These are phyloP conservation scores for Penicillium psychrofluorescens DNA, from an alignment of 495 filamentous ascomycete genomes.

Conservation along the genomic window DNA sequence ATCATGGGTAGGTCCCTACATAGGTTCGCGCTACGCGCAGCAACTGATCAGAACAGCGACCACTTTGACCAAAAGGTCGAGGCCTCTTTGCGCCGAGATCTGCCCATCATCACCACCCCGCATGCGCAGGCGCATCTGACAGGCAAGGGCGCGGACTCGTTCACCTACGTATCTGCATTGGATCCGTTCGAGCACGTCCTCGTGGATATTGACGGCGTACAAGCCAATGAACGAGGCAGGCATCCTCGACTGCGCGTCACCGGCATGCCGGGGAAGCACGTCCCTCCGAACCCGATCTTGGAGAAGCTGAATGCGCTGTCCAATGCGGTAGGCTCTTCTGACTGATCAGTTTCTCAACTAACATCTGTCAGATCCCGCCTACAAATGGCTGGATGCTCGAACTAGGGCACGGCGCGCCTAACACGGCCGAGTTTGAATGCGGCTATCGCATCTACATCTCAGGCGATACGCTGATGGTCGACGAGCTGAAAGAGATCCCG, in stretches of 20 bases:
- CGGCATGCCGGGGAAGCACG: conserved; percentile 65
- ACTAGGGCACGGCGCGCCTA: conserved; percentile 37
- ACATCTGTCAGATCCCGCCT: conserved; percentile 44
- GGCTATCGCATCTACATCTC: conserved; percentile 67
- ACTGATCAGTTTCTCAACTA: background rate
- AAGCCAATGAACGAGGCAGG: background rate
- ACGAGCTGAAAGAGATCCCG: conserved; percentile 56
- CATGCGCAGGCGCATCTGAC: conserved; percentile 52
- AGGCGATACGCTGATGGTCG: conserved; percentile 61
- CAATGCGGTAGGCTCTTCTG: conserved; percentile 34
- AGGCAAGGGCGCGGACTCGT: conserved; percentile 36
- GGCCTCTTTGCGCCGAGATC: conserved; percentile 43
- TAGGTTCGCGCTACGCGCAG: too few relatives aligned
- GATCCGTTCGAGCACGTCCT: conserved; percentile 48
- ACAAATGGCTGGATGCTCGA: conserved; percentile 71
- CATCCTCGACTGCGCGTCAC: conserved; percentile 46
- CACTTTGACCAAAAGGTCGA: conserved; percentile 61
- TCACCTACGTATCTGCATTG: conserved; percentile 46
- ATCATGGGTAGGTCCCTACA: conserved; percentile 41
- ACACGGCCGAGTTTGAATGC: conserved; percentile 25
- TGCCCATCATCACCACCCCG: conserved; percentile 60
- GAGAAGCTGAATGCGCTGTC: conserved; percentile 49
- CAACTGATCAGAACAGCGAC: conserved; percentile 29
- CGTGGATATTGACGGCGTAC: conserved; percentile 32
- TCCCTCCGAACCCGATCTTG: conserved; percentile 42